phyloP scores from a whole-genome alignment of 2,329 filamentous ascomycete species.

The Colletotrichum falcatum region DNA sequence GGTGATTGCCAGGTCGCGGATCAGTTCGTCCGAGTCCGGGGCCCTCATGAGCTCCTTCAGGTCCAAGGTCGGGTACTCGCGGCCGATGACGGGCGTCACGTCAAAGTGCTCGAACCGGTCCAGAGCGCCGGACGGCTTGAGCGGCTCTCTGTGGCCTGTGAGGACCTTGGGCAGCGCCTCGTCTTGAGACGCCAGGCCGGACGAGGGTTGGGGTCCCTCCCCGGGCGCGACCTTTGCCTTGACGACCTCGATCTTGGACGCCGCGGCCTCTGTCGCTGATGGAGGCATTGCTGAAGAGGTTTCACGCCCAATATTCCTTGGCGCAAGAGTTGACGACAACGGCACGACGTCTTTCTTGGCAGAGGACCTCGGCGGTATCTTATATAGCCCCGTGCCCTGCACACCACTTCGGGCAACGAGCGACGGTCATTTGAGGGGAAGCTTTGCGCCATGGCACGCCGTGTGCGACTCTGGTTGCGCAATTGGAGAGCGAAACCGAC shows the following conservation, averaged over 20 bases:
- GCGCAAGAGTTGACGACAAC: not conserved
- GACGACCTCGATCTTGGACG: constrained; percentile 13
- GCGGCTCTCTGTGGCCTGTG: constrained; percentile 49
- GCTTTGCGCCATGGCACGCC: constrained; percentile 26
- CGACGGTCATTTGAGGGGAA: not conserved
- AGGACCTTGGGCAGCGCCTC: constrained; percentile 30
- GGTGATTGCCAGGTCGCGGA: constrained; percentile 76
- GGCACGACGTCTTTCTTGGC: too few species aligned
- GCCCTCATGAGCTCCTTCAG: constrained; percentile 71
- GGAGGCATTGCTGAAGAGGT: constrained; percentile 32
- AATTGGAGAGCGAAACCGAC: constrained; percentile 3
- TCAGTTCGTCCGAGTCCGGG: constrained; percentile 70
- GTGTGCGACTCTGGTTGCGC: constrained; percentile 25
- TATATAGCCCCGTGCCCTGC: constrained; percentile 16
- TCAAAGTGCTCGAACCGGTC: constrained; percentile 68
- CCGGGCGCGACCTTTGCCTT: constrained; percentile 11
- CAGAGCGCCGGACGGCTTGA: constrained; percentile 63
- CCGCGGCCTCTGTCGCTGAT: constrained; percentile 33
- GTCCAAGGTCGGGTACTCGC: constrained; percentile 69
- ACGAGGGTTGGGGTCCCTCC: constrained; percentile 13
- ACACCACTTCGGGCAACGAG: not conserved
- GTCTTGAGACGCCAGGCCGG: constrained; percentile 16
- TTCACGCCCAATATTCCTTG: not conserved
- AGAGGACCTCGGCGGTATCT: not conserved
- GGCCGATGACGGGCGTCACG: constrained; percentile 71